phyloP scores from a whole-genome alignment of 768 basidiomycete species.

The Amylocystis lapponica region DNA sequence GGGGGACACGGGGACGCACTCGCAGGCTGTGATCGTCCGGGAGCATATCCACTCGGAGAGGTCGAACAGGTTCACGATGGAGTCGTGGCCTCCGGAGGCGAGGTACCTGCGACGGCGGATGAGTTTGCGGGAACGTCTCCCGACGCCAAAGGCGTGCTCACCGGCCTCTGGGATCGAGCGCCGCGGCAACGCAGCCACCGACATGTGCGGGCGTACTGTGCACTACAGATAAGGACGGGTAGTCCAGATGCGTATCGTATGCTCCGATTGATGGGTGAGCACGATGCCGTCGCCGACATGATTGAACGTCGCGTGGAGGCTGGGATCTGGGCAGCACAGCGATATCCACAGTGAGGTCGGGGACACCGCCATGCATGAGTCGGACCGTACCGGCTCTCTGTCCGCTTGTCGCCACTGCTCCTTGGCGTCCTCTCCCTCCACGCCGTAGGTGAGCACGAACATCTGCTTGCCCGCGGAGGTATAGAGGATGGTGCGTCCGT shows the following conservation, averaged over 20 bases:
- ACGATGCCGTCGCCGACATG: slow-evolving; percentile 69
- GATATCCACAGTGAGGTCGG: slow-evolving; percentile 1
- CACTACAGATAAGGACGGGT: slow-evolving; percentile 51
- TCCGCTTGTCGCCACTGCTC: slow-evolving; percentile 43
- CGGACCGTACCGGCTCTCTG: slow-evolving; percentile 17
- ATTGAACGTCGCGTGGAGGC: slow-evolving; percentile 74
- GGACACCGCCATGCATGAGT: neutral
- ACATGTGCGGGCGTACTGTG: slow-evolving; percentile 72
- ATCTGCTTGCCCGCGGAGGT: slow-evolving; percentile 55
- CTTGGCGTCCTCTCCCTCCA: slow-evolving; percentile 45
- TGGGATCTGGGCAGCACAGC: slow-evolving; percentile 30
- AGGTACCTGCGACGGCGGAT: slow-evolving; percentile 46
- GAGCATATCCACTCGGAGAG: slow-evolving; percentile 75
- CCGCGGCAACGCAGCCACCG: slow-evolving; percentile 71
- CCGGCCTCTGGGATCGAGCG: slow-evolving; percentile 77
- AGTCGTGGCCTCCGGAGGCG: slow-evolving; percentile 76
- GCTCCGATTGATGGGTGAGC: slow-evolving; percentile 56
- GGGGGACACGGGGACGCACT: slow-evolving; percentile 43
- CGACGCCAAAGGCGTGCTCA: too few relatives aligned
- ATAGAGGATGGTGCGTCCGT: slow-evolving; percentile 61
- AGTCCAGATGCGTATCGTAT: slow-evolving; percentile 66
- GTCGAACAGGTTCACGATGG: slow-evolving; percentile 80
- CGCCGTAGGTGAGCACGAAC: slow-evolving; percentile 54
- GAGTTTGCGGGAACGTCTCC: neutral
- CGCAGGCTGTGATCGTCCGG: slow-evolving; percentile 72